A percentile compares a stretch with the other conserved stretches of the same genome.
Conservation (phyloP, 257 asterid species). For the Marsdenia floribunda region DNA sequence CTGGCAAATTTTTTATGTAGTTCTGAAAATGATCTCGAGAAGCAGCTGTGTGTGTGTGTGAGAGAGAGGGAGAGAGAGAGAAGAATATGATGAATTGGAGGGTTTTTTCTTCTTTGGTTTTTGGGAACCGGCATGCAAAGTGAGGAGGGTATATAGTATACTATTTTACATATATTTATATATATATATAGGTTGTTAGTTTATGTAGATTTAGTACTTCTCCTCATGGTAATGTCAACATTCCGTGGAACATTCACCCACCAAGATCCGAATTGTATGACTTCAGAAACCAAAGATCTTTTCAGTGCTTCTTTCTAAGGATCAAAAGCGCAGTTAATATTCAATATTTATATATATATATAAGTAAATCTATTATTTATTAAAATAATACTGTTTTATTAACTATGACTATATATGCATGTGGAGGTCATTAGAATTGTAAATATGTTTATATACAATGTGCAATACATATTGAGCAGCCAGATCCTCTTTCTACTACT, state of each 20-base stretch:
- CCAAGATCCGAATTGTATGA: conserved; percentile 34
- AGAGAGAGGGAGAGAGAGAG: neutral
- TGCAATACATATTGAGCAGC: too few species aligned
- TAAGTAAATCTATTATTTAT: too few species aligned
- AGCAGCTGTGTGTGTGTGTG: neutral
- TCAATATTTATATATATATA: too few species aligned
- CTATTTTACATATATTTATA: too few species aligned
- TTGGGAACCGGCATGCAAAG: neutral
- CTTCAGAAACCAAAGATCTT: conserved; percentile 11
- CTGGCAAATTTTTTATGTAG: conserved; percentile 3
- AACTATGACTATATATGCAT: too few species aligned
- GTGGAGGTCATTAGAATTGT: too few species aligned
- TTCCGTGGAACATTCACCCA: conserved; percentile 33
- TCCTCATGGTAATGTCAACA: conserved; percentile 35
- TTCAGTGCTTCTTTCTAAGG: neutral
- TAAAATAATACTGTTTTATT: too few species aligned
- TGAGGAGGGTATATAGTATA: neutral
- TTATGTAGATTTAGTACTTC: neutral
- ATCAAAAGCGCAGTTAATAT: too few species aligned
- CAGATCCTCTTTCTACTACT: too few species aligned
- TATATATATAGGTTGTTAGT: neutral
- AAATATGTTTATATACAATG: too few species aligned
- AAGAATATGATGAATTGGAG: neutral
- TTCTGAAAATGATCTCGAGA: conserved; percentile 15
- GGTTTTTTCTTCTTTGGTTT: neutral